phyloP scores from a whole-genome alignment of 768 basidiomycete species.

The Rhizopogon salebrosus region DNA sequence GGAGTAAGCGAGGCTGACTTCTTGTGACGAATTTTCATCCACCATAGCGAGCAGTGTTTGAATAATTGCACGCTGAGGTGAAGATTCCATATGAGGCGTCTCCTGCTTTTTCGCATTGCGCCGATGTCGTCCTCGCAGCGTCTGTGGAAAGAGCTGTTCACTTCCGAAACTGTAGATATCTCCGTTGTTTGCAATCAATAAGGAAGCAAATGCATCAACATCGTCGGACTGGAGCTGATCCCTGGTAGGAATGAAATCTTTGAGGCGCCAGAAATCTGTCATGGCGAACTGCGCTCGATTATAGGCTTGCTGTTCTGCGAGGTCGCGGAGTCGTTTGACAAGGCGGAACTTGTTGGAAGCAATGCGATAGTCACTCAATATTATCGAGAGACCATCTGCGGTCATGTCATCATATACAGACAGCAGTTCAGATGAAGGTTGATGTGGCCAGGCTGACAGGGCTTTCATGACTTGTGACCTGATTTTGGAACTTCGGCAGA shows the following conservation, averaged over 20 bases:
- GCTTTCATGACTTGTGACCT: conserved; percentile 45
- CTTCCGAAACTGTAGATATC: conserved; percentile 55
- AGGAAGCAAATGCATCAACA: conserved; percentile 63
- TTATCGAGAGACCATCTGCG: conserved; percentile 41
- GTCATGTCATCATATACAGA: conserved; percentile 42
- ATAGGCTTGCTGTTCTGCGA: conserved; percentile 35
- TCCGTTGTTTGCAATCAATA: conserved; percentile 57
- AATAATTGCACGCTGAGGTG: conserved; percentile 47
- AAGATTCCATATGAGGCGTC: conserved; percentile 14
- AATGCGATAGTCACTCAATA: conserved; percentile 56
- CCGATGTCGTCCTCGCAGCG: conserved; percentile 35
- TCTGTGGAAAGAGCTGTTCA: conserved; percentile 40
- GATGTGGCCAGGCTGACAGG: conserved; percentile 73
- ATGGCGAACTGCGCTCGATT: conserved; percentile 43
- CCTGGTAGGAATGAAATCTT: conserved; percentile 61
- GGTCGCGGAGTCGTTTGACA: conserved; percentile 57
- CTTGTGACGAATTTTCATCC: conserved; percentile 40
- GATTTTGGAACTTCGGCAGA: conserved; percentile 36
- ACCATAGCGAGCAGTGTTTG: conserved; percentile 54
- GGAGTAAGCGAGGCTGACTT: conserved; percentile 54
- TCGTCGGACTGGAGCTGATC: conserved; percentile 60
- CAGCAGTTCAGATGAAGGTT: conserved; percentile 44
- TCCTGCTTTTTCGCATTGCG: conserved; percentile 10
- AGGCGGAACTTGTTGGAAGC: conserved; percentile 74
- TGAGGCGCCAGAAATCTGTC: conserved; percentile 80